Percentiles rank a stretch among this genome's conserved stretches.
phyloP scores from a whole-genome alignment of 176 grass and related monocot species.

The Oryza longistaminata region DNA sequence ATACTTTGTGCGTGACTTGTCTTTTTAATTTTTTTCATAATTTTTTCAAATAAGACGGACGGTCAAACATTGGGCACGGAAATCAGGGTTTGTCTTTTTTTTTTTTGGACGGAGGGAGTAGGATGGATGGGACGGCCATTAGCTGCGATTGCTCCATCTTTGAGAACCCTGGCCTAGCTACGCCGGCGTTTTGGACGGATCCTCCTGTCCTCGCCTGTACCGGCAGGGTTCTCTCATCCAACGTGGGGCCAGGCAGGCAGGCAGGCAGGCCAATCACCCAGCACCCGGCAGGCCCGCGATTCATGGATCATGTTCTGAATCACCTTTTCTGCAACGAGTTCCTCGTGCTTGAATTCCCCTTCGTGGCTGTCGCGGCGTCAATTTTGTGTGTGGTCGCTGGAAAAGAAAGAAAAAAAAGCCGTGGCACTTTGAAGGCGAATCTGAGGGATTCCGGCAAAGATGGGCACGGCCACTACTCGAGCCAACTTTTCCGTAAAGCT shows the following conservation, averaged over 20 bases:
- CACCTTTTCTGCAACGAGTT: background rate
- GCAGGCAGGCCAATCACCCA: background rate
- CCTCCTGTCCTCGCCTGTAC: background rate
- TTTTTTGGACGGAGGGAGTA: no score
- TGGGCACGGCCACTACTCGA: slow-evolving; percentile 28
- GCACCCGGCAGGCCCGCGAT: background rate
- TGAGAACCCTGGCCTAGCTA: background rate
- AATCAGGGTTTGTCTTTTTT: no score
- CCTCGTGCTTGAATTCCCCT: background rate
- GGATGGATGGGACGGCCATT: background rate
- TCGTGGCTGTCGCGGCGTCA: background rate
- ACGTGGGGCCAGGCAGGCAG: background rate
- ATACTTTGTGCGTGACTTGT: no score
- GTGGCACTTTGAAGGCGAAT: slow-evolving; percentile 1
- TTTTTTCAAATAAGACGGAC: no score
- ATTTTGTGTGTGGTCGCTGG: background rate
- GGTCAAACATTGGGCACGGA: no score
- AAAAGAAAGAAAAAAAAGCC: background rate
- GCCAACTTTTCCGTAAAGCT: slow-evolving; percentile 21
- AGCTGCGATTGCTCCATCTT: background rate
- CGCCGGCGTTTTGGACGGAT: background rate
- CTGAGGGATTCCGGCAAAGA: background rate
- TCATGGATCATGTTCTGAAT: background rate
- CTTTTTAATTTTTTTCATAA: no score
- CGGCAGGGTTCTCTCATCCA: background rate